Evolutionary conservation across 2,329 filamentous ascomycete genomes (phyloP), one percentile per base, ranked within the genome.

Genomic region (Apiospora malaysiana): DNA sequence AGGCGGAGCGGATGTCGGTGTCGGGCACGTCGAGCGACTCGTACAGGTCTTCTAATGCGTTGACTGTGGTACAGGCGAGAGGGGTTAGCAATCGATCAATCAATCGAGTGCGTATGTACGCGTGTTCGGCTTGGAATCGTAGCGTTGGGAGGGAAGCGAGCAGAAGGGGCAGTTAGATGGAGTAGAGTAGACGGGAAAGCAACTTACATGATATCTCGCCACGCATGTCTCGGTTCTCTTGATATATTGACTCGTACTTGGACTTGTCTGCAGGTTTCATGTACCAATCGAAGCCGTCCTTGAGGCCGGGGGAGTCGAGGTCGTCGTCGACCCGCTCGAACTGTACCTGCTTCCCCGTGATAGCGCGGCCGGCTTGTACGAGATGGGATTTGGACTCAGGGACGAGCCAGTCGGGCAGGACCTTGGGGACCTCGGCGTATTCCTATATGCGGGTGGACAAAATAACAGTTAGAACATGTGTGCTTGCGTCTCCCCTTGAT

Each of bases 201-300:
- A 47, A 83, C 91, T 78, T 80, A 94, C 92, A 95, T 71, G 91
- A 86, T 76, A 95, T 88, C 78, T 97, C 94, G 74, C 96, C 96
- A 68, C 95, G 91, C 80, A 92, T 90, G 81, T 97, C 93, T 72
- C 94, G 90, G 83, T 94, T 97, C 77, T 97, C 94, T 74, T 92
- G 93, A 83, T 98, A 99, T 82, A 99, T 99, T 77, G 95, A 94
- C 82, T 98, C 94, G 84, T 99, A 99, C 83, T 98, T 98, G 74
- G 90, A 80, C 83, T 97, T 97, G 83, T 99, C 95, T 42, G 86
- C 83, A 0, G 96, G 96, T 72, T 91, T 94, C 94, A 99, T 99
- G 85, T 99, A 99, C 96, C 96, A 99, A 81, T 99, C 96, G 82
- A 99, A 99, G 16, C 95, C 95, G 82, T 98, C 94, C 81, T 97